Conservation (phyloP, 176 grass and related monocot genomes). For the Alopecurus myosuroides region DNA sequence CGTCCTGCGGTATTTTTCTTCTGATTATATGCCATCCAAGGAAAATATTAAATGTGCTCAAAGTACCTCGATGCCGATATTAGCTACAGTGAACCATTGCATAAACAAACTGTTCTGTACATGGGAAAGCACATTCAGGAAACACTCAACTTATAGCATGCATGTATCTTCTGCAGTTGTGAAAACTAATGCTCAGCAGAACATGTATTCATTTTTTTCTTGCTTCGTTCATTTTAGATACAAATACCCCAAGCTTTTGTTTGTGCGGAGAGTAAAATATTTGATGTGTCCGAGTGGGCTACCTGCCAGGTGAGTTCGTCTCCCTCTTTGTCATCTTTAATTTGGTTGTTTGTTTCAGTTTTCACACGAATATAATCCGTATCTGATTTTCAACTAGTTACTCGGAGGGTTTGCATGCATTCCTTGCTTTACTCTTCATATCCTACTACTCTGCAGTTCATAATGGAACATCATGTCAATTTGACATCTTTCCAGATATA, state of each 20-base stretch:
- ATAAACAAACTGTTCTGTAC: conserved; percentile 10
- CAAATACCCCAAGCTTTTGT: conserved; percentile 99
- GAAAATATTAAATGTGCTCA: not conserved
- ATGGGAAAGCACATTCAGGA: not conserved
- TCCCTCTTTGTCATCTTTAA: not conserved
- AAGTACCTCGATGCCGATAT: not conserved
- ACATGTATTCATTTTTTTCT: conserved; percentile 18
- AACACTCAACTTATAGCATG: conserved; percentile 7
- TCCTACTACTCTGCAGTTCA: not conserved
- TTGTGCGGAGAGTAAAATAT: conserved; percentile 99
- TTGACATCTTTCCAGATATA: too few species aligned
- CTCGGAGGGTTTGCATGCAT: not conserved
- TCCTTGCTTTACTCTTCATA: conserved; percentile 7
- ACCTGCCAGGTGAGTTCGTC: conserved; percentile 77
- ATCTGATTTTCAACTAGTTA: not conserved
- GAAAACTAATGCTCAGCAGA: not conserved
- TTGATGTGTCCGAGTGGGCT: conserved; percentile 99
- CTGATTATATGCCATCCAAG: not conserved
- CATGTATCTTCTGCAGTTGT: not conserved
- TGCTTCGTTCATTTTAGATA: conserved; percentile 52
- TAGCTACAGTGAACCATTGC: not conserved
- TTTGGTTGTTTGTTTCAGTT: not conserved
- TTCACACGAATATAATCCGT: conserved; percentile 4
- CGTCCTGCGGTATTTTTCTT: not conserved
- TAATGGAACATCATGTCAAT: not conserved